Evolutionary conservation across 441 rosid genomes (phyloP), one percentile per base, ranked within the genome.

Genomic region (Metrosideros polymorpha): DNA sequence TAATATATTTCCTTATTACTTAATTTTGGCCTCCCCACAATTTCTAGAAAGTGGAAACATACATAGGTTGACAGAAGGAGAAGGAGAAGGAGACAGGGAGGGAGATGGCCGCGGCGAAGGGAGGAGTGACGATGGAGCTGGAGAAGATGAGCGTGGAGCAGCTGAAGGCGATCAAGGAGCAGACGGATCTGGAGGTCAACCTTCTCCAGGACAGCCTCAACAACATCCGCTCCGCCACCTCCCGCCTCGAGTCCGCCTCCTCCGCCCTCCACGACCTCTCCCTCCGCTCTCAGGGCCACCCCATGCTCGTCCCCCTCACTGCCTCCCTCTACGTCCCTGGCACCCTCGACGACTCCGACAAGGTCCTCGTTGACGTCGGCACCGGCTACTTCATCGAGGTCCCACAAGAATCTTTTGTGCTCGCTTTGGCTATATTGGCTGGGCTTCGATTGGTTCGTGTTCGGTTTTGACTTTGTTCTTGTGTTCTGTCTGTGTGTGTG

Each of bases 381-480:
- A 96, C 99, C 83, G 99, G 99, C 39, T 98, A 95, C 93, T 98
- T 98, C 92, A 95, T 96, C 45, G 97, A 97, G 99, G 99, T 95
- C 10, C 12, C 24, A 9, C n/a, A n/a, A n/a, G n/a, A 24, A 24
- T 24, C 24, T 39, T 59, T 32, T 25, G 22, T 22, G 25, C 45
- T 24, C 51, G 24, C 35, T 25, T 35, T 4, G 53, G 29, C 42
- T 27, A 51, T 17, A 51, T 86, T 24, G 45, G 0, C 18, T 32
- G 61, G 45, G 27, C 55, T 53, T 29, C 49, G 87, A 82, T 86
- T 12, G 79, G 45, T 22, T 61, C 9, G 83, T 82, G 52, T 14
- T 35, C 45, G 84, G 84, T 86, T 75, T 84, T 79, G 24, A 84
- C 63, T 43, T 18, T 49, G 22, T 63, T 43, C 59, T 83, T 6